These are phyloP conservation scores for Micractinium conductrix DNA, from an alignment of 139 green algal species.

Conservation along the genomic window DNA sequence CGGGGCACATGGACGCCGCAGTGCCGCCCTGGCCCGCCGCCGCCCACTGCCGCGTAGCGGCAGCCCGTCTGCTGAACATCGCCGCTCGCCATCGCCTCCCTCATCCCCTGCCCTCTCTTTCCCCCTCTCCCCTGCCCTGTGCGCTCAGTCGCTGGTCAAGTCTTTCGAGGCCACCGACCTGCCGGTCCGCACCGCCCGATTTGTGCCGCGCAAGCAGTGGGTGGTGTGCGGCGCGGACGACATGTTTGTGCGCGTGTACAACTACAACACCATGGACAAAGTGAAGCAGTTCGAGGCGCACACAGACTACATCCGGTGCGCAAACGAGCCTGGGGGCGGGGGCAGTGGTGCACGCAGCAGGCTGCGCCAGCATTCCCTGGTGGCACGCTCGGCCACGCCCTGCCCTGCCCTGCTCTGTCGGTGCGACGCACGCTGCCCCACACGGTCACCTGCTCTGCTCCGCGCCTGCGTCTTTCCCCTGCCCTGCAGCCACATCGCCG, in stretches of 20 bases:
- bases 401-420: too few relatives aligned
- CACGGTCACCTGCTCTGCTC: not conserved
- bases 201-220: slow-evolving; percentile 98
- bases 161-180: slow-evolving; percentile 98
- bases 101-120: not conserved
- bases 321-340: not conserved
- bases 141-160: slow-evolving; percentile 93
- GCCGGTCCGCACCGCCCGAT: slow-evolving; percentile 96
- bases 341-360: not conserved
- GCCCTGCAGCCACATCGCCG: slow-evolving; percentile 79
- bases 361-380: too few relatives aligned
- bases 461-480: not conserved
- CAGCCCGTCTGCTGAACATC: too few relatives aligned
- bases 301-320: slow-evolving; percentile 95
- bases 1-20: too few relatives aligned
- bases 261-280: slow-evolving; percentile 97
- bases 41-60: too few relatives aligned
- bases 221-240: slow-evolving; percentile 94
- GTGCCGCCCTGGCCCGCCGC: too few relatives aligned
- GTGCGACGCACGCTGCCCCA: not conserved
- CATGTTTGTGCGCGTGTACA: slow-evolving; percentile 99
- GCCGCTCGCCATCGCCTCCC: too few relatives aligned
- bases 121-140: not conserved
- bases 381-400: too few relatives aligned
- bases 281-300: slow-evolving; percentile 98